Evolutionary conservation across 306 rosid genomes (phyloP).

Genomic region (Cucurbita moschata): DNA sequence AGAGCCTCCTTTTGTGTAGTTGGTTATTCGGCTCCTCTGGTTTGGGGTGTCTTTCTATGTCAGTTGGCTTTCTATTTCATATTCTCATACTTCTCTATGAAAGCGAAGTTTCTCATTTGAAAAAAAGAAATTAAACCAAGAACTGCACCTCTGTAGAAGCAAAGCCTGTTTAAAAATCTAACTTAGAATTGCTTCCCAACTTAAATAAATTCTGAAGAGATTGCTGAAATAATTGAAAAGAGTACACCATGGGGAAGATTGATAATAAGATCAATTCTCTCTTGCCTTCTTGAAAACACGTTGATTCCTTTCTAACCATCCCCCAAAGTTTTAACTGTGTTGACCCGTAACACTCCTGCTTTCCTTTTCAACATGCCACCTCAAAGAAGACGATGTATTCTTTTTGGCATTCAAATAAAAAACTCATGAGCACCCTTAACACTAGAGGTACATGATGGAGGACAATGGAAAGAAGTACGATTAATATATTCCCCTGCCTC

Average conservation of each 20-base stretch:
- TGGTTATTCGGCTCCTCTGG: too few relatives aligned
- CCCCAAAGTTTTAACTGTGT: neutral
- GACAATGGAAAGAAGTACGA: neutral
- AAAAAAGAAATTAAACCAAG: too few relatives aligned
- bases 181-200: neutral
- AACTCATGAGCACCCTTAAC: too few relatives aligned
- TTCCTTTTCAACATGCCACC: neutral
- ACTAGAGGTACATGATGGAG: neutral
- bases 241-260: neutral
- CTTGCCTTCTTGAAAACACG: neutral
- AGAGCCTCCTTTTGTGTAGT: too few relatives aligned
- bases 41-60: too few relatives aligned
- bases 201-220: neutral
- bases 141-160: neutral
- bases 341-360: neutral
- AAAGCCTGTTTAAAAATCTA: neutral
- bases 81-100: too few relatives aligned
- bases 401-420: neutral
- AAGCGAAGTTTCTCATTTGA: too few relatives aligned
- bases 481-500: neutral
- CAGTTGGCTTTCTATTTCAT: too few relatives aligned
- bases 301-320: neutral
- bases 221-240: neutral
- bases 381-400: neutral
- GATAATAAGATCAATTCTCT: neutral